Base-by-base conservation (phyloP, 352 stramenopile species). In the Elongisporangium anandrum region DNA sequence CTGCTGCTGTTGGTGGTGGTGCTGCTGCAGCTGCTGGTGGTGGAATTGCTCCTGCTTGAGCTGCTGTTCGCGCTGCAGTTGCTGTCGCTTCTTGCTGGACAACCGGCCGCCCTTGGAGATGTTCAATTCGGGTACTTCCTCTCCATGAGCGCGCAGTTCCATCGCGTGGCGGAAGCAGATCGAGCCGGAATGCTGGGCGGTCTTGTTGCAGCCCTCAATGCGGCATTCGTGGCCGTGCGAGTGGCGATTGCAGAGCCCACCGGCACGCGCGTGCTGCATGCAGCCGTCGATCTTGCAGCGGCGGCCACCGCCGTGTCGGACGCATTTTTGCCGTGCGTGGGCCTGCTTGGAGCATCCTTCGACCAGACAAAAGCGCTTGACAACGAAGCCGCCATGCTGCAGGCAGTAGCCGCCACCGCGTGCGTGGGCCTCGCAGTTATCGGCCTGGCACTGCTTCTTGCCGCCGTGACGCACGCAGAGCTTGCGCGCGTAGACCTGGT, bases 351-450 rank as follows among this genome's bases (percentile, higher is more conserved):
- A 81, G 65, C 83, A 92, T 4, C 83, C 83, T 57, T 92, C 80
- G 24, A 92, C 79, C 59, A 90, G 80, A 49, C 83, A 92, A 63
- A 90, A 92, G 58, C 83, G 83, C 65, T 92, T 92, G 61, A 90
- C 75, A 9, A 92, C 83, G 57, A 90, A 89, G 54, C 83, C 83
- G 51, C 83, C 83, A 61, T 92, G 83, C 60, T 92, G 79, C 29
- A 90, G 65, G 41, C 83, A 92, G 70, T 86, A 92, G 19, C 78
- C 77, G 19, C 81, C 81, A 21, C 83, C 83, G 60, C 83, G 80
- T 20, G 80, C 80, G 57, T 93, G 81, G 10, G 80, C 81, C 52
- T 89, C 79, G 65, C 83, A 93, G 54, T 75, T 77, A 50, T 90
- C 80, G 5, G 78, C 77, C 51, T 90, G 79, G 55, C 83, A 93